phyloP scores from a whole-genome alignment of 345 rosid species.

The Pistacia atlantica region DNA sequence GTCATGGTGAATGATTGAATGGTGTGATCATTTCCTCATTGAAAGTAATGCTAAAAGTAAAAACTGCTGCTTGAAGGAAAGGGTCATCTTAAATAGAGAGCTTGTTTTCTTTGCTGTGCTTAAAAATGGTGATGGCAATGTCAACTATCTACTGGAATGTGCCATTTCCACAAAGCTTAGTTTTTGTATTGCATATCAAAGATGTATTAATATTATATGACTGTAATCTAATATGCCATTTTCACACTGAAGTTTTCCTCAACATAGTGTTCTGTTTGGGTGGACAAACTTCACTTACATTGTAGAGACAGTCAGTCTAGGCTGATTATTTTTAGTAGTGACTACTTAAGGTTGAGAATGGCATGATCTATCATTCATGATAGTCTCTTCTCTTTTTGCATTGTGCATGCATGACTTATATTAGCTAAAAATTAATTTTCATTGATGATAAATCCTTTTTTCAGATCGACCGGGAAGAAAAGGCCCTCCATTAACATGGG shows the following conservation, averaged over 20 bases:
- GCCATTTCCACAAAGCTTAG: too few species aligned
- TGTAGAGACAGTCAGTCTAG: not conserved
- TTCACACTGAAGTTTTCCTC: not conserved
- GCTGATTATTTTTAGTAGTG: not conserved
- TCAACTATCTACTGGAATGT: too few species aligned
- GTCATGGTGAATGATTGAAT: too few species aligned
- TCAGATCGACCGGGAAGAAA: constrained; percentile 94
- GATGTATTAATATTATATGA: not conserved
- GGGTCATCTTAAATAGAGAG: too few species aligned
- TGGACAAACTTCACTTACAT: not conserved
- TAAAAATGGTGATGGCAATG: too few species aligned
- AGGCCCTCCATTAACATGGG: constrained; percentile 84
- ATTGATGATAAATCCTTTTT: constrained; percentile 21
- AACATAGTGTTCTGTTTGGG: too few species aligned
- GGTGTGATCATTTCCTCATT: too few species aligned
- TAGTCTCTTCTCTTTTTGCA: not conserved
- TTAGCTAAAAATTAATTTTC: constrained; percentile 3
- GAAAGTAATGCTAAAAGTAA: too few species aligned
- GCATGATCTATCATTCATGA: not conserved
- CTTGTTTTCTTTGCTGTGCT: too few species aligned
- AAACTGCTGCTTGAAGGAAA: too few species aligned
- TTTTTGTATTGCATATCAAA: too few species aligned
- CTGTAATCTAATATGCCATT: not conserved
- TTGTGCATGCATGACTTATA: not conserved
- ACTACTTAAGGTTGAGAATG: not conserved